Conservation (phyloP, 306 rosid genomes). For the Corylus avellana region DNA sequence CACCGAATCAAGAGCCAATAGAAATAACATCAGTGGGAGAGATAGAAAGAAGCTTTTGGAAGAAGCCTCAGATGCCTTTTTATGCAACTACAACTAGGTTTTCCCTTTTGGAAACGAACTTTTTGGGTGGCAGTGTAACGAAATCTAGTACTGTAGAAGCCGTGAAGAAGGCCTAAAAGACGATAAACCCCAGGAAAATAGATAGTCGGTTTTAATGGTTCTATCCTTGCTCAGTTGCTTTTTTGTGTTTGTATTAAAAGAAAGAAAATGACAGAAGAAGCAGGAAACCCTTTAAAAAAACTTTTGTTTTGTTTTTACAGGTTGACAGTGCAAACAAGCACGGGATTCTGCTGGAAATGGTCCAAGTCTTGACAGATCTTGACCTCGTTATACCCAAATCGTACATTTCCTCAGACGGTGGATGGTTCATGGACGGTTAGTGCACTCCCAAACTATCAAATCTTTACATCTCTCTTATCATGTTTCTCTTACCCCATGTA, state of each 20-base stretch:
- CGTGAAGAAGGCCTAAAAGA: background rate
- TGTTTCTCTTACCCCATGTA: background rate
- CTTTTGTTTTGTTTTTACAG: slow-evolving; percentile 35
- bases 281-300: background rate
- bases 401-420: slow-evolving; percentile 92
- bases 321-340: slow-evolving; percentile 95
- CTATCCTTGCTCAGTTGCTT: background rate
- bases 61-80: background rate
- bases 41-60: too few species aligned
- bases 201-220: too few species aligned
- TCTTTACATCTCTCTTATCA: background rate
- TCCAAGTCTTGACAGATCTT: slow-evolving; percentile 91
- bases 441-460: background rate
- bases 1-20: slow-evolving; percentile 21
- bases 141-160: slow-evolving; percentile 3
- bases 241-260: background rate
- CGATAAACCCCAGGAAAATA: background rate
- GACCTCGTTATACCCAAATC: slow-evolving; percentile 90
- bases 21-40: background rate
- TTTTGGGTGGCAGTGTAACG: slow-evolving; percentile 15
- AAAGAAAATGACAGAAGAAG: slow-evolving; percentile 11
- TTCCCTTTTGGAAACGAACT: background rate
- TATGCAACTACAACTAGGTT: background rate
- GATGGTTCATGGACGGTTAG: slow-evolving; percentile 98
- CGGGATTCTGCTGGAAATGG: slow-evolving; percentile 94